Evolutionary conservation across 306 rosid species (phyloP).

Genomic region (Quercus glauca): DNA sequence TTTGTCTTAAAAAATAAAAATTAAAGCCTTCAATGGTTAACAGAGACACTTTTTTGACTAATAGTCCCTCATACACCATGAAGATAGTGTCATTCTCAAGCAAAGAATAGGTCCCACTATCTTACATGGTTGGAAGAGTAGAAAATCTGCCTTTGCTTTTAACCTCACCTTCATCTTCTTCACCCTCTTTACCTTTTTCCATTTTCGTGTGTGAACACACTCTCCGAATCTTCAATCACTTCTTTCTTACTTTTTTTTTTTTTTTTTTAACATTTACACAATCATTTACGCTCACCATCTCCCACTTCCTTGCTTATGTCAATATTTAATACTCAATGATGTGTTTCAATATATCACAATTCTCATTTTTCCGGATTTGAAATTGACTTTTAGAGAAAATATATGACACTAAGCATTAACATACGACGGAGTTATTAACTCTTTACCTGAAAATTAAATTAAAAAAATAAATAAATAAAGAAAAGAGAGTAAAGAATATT

Average conservation of each 20-base stretch:
- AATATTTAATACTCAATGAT: no score
- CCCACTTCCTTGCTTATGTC: conserved; percentile 1
- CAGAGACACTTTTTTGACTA: conserved; percentile 51
- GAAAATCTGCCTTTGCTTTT: conserved; percentile 72
- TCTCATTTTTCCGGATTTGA: no score
- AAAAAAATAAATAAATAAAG: background rate
- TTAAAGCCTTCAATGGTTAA: conserved; percentile 19
- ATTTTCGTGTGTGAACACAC: conserved; percentile 26
- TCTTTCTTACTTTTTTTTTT: background rate
- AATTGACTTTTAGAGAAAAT: no score
- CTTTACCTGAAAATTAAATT: conserved; percentile 18
- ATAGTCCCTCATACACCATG: conserved; percentile 40
- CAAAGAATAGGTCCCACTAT: conserved; percentile 54
- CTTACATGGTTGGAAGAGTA: conserved; percentile 40
- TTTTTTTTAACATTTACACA: background rate
- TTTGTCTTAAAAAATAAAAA: conserved; percentile 6
- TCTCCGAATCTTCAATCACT: conserved; percentile 18
- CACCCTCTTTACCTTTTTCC: conserved; percentile 31
- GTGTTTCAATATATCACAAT: no score
- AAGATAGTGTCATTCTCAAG: conserved; percentile 76
- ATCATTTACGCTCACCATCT: background rate
- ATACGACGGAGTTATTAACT: background rate
- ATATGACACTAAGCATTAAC: no score
- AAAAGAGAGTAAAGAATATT: conserved; percentile 10
- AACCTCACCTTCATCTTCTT: conserved; percentile 33